These are phyloP conservation scores for Cordyceps javanica DNA, from an alignment of 2,329 filamentous ascomycete genomes.

Conservation along the genomic window DNA sequence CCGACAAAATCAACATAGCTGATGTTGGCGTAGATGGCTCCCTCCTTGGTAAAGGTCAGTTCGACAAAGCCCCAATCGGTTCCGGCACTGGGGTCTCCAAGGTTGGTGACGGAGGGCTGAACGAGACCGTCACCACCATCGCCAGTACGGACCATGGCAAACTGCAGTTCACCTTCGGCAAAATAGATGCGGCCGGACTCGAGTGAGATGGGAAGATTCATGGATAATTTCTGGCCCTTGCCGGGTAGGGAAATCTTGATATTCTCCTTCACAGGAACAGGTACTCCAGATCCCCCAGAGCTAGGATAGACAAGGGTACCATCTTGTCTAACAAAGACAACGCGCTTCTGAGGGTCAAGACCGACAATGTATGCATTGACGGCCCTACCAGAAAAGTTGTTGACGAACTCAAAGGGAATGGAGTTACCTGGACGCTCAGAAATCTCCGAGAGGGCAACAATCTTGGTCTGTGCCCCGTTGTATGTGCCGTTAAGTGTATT, in stretches of 20 bases:
- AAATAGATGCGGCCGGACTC: slow-evolving; percentile 40
- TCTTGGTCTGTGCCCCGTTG: slow-evolving; percentile 13
- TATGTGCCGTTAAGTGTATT: slow-evolving; percentile 36
- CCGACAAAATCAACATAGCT: slow-evolving; percentile 47
- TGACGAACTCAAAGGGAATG: slow-evolving; percentile 32
- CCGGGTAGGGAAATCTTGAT: slow-evolving; percentile 38
- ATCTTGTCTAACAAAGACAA: slow-evolving; percentile 38
- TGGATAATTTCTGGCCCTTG: slow-evolving; percentile 29
- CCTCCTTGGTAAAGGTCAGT: slow-evolving; percentile 35
- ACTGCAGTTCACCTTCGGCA: slow-evolving; percentile 34
- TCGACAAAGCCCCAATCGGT: slow-evolving; percentile 47
- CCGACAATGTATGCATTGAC: slow-evolving; percentile 42
- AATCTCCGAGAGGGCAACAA: slow-evolving; percentile 2
- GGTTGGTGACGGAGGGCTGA: slow-evolving; percentile 41
- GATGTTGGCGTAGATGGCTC: slow-evolving; percentile 40
- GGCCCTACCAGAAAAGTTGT: slow-evolving; percentile 33
- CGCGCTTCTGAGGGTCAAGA: slow-evolving; percentile 29
- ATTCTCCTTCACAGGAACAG: slow-evolving; percentile 31
- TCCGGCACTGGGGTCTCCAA: slow-evolving; percentile 34
- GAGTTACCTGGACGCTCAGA: slow-evolving; percentile 1
- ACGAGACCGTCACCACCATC: slow-evolving; percentile 33
- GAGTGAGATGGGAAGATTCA: slow-evolving; percentile 36
- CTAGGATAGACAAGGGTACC: slow-evolving; percentile 38
- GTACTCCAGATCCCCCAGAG: slow-evolving; percentile 27
- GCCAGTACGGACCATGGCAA: slow-evolving; percentile 31